These are phyloP conservation scores for Salix arbutifolia DNA, from an alignment of 345 rosid genomes.

Conservation along the genomic window DNA sequence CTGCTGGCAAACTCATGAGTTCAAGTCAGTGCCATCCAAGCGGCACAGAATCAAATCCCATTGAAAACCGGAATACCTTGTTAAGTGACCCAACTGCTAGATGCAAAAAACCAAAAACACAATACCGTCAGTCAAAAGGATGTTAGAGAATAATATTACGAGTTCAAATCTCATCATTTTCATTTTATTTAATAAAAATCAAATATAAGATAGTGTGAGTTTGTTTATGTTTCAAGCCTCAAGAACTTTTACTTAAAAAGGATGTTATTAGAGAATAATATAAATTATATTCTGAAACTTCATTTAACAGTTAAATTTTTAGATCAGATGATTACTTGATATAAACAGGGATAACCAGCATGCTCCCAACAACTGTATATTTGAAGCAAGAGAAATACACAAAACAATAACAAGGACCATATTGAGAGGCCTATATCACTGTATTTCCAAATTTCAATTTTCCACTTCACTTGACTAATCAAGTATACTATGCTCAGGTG, in stretches of 20 bases:
- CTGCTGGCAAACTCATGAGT: too few species aligned
- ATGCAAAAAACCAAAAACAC: background rate
- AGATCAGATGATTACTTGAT: too few species aligned
- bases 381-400: background rate
- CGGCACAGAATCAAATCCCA: background rate
- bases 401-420: background rate
- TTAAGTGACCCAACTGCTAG: background rate
- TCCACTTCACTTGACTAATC: background rate
- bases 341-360: background rate
- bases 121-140: background rate
- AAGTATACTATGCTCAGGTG: too few species aligned
- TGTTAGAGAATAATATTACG: too few species aligned
- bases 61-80: background rate
- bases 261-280: too few species aligned
- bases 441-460: background rate
- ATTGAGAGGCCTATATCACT: background rate
- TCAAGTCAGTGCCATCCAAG: background rate
- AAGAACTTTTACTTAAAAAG: accelerated
- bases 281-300: too few species aligned
- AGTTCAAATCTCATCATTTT: too few species aligned
- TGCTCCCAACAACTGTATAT: background rate
- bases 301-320: too few species aligned
- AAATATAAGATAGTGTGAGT: too few species aligned
- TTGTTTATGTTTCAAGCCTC: too few species aligned
- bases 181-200: too few species aligned